Percentiles rank a stretch among this genome's conserved stretches.
Evolutionary conservation across 345 rosid species (phyloP).

Genomic region (Acer negundo): DNA sequence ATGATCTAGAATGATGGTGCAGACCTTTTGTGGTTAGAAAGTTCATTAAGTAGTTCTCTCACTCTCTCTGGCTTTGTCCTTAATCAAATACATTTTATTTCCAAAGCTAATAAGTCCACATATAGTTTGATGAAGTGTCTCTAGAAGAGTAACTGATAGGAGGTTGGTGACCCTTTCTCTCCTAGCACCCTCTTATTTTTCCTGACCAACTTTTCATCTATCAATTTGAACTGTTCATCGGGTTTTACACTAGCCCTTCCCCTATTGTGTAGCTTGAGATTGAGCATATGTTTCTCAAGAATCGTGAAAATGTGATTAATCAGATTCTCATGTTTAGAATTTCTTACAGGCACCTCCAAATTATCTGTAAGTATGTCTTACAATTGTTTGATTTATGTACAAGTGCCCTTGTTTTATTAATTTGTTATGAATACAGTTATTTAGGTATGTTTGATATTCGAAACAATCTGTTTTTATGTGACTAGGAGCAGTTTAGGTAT

Average conservation of each 20-base stretch:
- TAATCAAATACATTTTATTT: background rate
- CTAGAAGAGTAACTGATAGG: background rate
- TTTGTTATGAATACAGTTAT: background rate
- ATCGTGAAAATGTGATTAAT: background rate
- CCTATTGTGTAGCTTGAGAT: background rate
- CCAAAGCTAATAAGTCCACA: background rate
- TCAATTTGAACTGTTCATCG: background rate
- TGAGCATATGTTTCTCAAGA: background rate
- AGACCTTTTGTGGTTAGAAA: background rate
- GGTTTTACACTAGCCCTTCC: background rate
- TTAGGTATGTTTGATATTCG: background rate
- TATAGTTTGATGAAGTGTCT: background rate
- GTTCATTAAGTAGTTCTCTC: background rate
- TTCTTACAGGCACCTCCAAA: background rate
- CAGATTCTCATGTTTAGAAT: background rate
- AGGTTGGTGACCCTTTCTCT: background rate
- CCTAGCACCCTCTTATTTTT: background rate
- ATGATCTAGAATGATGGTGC: background rate
- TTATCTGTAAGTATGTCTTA: background rate
- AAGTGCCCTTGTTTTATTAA: background rate
- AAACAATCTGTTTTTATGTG: background rate
- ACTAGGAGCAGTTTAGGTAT: background rate
- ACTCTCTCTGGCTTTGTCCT: background rate
- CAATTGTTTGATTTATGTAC: background rate
- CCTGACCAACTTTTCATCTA: background rate